Evolutionary conservation across 768 basidiomycete genomes (phyloP).

Genomic region (Strobilomyces confusus): DNA sequence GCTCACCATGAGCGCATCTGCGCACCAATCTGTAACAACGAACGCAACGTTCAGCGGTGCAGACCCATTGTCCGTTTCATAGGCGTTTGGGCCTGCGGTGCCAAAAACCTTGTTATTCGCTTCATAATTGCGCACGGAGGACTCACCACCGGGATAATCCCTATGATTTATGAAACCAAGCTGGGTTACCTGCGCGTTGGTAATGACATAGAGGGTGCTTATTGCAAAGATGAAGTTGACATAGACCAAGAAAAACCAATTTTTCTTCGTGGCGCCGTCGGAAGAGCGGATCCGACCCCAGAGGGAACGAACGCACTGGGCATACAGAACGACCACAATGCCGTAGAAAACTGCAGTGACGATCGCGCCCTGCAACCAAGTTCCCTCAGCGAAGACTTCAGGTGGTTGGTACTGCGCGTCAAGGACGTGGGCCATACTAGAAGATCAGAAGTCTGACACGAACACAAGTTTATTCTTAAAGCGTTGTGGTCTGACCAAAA

Average conservation of each 20-base stretch:
- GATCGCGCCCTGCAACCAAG: conserved; percentile 30
- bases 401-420: conserved; percentile 10
- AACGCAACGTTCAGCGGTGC: conserved; percentile 27
- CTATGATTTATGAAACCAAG: conserved; percentile 30
- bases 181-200: conserved; percentile 26
- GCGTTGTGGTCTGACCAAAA: not conserved
- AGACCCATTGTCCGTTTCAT: conserved; percentile 22
- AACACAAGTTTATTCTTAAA: not conserved
- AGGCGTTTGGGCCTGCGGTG: conserved; percentile 23
- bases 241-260: conserved; percentile 30
- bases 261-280: conserved; percentile 7
- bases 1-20: conserved; percentile 30
- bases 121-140: not conserved
- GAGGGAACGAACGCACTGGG: conserved; percentile 26
- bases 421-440: conserved; percentile 14
- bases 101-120: not conserved
- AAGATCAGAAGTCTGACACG: not conserved
- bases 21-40: conserved; percentile 30
- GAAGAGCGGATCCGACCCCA: conserved; percentile 21
- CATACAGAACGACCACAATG: conserved; percentile 22
- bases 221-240: conserved; percentile 27
- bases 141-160: conserved; percentile 30
- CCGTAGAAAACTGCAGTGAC: conserved; percentile 27
- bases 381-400: conserved; percentile 22
- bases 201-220: conserved; percentile 26